Evolutionary conservation across 768 basidiomycete species (phyloP), one percentile per base, ranked within the genome.

Genomic region (Glaciozyma martinii): DNA sequence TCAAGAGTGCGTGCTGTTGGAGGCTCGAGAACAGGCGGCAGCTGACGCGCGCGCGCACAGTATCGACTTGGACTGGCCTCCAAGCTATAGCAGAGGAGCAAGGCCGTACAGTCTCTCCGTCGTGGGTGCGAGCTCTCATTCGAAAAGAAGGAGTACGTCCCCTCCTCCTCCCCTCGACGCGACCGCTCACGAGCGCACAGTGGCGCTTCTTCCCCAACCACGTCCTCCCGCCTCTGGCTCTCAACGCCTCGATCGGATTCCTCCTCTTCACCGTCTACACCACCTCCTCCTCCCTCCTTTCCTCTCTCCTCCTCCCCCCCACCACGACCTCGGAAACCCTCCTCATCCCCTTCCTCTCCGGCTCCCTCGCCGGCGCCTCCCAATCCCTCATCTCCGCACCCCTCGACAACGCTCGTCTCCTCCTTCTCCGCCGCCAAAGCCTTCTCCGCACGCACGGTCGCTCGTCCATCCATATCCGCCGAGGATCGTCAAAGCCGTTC

Each of bases 341-440:
- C 53, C 44, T 62, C 56, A 30, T 71, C 32, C 69, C 71, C 8
- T 68, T 71, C 67, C 19, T 72, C 9, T 68, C 71, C 25, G 73
- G 73, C 13, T 63, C 66, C 18, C 1, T 62, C 30, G 73, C 73
- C 27, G 73, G 73, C 9, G 69, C 69, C 1, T 62, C 67, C 0
- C 73, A 74, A 62, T 68, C 69, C 4, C 47, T 72, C 56, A 60
- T 74, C 49, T 72, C 71, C 5, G 60, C 68, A 1, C 73, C 73
- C 0, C 65, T 74, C 42, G 73, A 74, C 62, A 74, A 74, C 60
- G 70, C 71, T 13, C 65, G 73, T 16, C 60, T 70, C 23, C 62
- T 73, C 18, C 61, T 73, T 21, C 57, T 70, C 25, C 59, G 65
- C 1, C 56, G 68, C 5, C 68, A 70, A 30, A 60, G 68, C 27